Evolutionary conservation across 2,329 filamentous ascomycete genomes (phyloP).

Genomic region (Aspergillus sclerotialis): DNA sequence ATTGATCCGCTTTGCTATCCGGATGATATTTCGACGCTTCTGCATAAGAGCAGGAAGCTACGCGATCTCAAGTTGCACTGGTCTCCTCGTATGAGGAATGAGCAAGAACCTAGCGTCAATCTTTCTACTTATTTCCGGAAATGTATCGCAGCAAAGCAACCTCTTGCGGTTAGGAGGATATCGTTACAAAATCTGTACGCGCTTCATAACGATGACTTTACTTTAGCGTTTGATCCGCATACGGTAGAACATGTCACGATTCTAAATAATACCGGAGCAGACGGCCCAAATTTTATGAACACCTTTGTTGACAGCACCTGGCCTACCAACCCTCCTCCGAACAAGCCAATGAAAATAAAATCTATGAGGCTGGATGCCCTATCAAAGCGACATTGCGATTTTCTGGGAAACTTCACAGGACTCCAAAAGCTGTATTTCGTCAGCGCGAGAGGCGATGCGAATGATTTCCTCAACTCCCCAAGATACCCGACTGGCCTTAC

Average conservation of each 20-base stretch:
- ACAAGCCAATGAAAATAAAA: constrained; percentile 35
- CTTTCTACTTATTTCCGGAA: constrained; percentile 52
- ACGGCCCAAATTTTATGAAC: constrained; percentile 30
- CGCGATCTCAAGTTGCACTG: constrained; percentile 53
- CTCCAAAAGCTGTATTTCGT: constrained; percentile 50
- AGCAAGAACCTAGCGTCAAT: constrained; percentile 51
- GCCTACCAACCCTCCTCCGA: constrained; percentile 29
- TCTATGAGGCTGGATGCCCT: constrained; percentile 44
- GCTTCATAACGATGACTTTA: constrained; percentile 42
- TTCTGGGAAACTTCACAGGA: constrained; percentile 36
- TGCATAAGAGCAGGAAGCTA: constrained; percentile 48
- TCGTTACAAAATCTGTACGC: constrained; percentile 54
- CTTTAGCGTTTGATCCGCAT: constrained; percentile 35
- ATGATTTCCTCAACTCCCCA: constrained; percentile 25
- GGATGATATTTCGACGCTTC: constrained; percentile 53
- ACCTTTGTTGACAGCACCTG: constrained; percentile 53
- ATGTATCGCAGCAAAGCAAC: constrained; percentile 41
- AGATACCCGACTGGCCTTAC: constrained; percentile 13
- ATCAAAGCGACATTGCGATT: constrained; percentile 38
- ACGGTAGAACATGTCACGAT: constrained; percentile 45
- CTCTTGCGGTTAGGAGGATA: constrained; percentile 44
- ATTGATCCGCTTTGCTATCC: constrained; percentile 60
- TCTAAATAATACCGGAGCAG: constrained; percentile 46
- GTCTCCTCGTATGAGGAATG: constrained; percentile 54
- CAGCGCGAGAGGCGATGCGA: constrained; percentile 26